Conservation (phyloP, 2,329 filamentous ascomycete genomes). For the Aspergillus quadrilineatus region DNA sequence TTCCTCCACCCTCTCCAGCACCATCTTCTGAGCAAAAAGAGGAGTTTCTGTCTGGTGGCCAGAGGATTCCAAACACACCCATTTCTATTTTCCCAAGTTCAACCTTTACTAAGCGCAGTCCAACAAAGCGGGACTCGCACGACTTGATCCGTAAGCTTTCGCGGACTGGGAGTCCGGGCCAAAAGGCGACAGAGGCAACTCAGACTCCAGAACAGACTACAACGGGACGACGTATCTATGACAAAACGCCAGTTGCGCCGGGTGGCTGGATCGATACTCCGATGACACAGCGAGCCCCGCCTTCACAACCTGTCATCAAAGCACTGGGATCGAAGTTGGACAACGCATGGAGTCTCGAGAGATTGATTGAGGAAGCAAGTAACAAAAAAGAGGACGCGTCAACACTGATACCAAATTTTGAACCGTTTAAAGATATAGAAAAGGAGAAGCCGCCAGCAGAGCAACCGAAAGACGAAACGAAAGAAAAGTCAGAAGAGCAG, state of each 20-base stretch:
- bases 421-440: conserved; percentile 10
- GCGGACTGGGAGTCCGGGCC: conserved; percentile 36
- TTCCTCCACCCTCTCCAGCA: conserved; percentile 14
- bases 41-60: conserved; percentile 22
- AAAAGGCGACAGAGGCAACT: conserved; percentile 27
- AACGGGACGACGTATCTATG: conserved; percentile 36
- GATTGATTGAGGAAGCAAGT: conserved; percentile 21
- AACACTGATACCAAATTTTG: conserved; percentile 12
- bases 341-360: neutral
- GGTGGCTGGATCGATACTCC: conserved; percentile 51
- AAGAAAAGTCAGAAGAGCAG: neutral
- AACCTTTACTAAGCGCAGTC: conserved; percentile 29
- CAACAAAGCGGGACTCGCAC: conserved; percentile 37
- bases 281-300: conserved; percentile 36
- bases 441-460: conserved; percentile 8
- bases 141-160: conserved; percentile 46
- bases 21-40: conserved; percentile 18
- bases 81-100: conserved; percentile 38
- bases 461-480: neutral
- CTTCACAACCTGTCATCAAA: neutral
- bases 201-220: conserved; percentile 34
- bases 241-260: conserved; percentile 46
- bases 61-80: conserved; percentile 40
- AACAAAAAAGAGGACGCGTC: conserved; percentile 14
- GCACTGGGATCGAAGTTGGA: neutral